These are phyloP conservation scores for Aspergillus novofumigatus DNA, from an alignment of 2,329 filamentous ascomycete species.

Conservation along the genomic window DNA sequence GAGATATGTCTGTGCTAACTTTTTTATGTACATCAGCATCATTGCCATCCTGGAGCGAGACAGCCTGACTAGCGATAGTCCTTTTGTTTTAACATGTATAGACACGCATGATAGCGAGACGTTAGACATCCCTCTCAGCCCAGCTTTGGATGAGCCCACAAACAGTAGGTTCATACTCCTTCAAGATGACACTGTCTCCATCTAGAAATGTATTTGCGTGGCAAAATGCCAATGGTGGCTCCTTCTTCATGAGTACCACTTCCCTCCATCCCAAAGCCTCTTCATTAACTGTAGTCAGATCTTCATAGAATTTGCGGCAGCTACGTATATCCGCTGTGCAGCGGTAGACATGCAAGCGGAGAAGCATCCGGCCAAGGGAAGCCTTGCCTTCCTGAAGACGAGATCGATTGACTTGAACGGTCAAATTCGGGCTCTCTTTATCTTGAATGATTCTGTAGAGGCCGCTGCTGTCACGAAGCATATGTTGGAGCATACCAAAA, in stretches of 20 bases:
- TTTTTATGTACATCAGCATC: too few species aligned
- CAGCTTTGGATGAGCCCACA: slow-evolving; percentile 51
- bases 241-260: slow-evolving; percentile 49
- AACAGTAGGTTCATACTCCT: slow-evolving; percentile 54
- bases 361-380: slow-evolving; percentile 56
- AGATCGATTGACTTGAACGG: slow-evolving; percentile 4
- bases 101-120: neutral
- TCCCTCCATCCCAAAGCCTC: slow-evolving; percentile 52
- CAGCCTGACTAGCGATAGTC: too few species aligned
- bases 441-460: slow-evolving; percentile 51
- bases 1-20: too few species aligned
- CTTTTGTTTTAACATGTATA: too few species aligned
- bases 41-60: too few species aligned
- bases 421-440: slow-evolving; percentile 26
- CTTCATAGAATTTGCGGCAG: slow-evolving; percentile 55
- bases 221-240: slow-evolving; percentile 58
- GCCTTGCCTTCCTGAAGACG: slow-evolving; percentile 47
- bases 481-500: slow-evolving; percentile 59
- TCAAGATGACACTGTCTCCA: slow-evolving; percentile 44
- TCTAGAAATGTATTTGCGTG: slow-evolving; percentile 56
- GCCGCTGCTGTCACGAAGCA: slow-evolving; percentile 51
- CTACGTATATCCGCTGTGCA: slow-evolving; percentile 55
- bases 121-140: slow-evolving; percentile 27
- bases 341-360: slow-evolving; percentile 59
- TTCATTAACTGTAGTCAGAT: slow-evolving; percentile 52